Evolutionary conservation across 148 eudicot species (phyloP), one percentile per base, ranked within the genome.

Genomic region (Chenopodium suecicum): DNA sequence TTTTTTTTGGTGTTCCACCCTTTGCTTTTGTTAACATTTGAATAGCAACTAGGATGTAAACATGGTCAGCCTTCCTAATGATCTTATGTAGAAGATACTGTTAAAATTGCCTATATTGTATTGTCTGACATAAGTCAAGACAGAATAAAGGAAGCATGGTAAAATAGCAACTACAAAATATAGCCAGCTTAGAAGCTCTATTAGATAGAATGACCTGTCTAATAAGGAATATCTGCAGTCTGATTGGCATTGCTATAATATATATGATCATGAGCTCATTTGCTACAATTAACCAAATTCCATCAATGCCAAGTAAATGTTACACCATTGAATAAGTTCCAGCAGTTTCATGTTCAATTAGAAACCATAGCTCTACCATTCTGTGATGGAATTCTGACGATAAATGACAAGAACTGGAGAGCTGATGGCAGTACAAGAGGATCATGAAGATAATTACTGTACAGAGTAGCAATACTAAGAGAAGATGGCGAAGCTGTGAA

Each of bases 361-460:
- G 25, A 37, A 20, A 44, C 50, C 65, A 76, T 3, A 22, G 8
- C 9, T 62, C 19, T 60, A 76, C 69, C 31, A 34, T 37, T 31
- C 22, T 58, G 62, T 7, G 47, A 58, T 75, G 67, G 67, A 48
- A 52, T 34, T 75, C 25, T 50, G 17, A 56, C 32, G n/a, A 54
- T 58, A 67, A 67, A 29, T 41, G 44, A 41, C 44, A 41, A 41
- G 44, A 41, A 41, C 44, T 41, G 44, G 44, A 41, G 44, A 41
- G 44, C 44, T 41, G 44, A 41, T 41, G 44, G 44, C 44, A 41
- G 44, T 41, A 6, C 44, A 41, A 41, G 44, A 41, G 44, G 44
- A 41, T 13, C 71, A 68, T 13, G 41, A 68, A 31, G 41, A 14
- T 37, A 58, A 37, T n/a, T 46, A 80, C 80, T 62, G 77, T 76